Percentiles rank a stretch among this genome's conserved stretches.
Conservation (phyloP, 2,329 filamentous ascomycete species). For the Botrytis elliptica region DNA sequence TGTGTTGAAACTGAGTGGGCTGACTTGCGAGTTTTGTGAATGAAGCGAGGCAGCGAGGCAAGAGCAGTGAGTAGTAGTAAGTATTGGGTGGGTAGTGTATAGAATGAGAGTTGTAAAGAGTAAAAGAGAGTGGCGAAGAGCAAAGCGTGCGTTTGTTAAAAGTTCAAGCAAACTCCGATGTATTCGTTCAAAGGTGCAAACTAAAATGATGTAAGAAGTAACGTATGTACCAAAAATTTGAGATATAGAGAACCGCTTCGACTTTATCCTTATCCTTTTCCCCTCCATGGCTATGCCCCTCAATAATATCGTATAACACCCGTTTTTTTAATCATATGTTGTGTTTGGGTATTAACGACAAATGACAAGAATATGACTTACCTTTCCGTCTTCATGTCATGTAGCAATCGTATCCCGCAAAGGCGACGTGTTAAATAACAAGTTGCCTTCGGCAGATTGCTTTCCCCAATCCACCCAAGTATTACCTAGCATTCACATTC, state of each 20-base stretch:
- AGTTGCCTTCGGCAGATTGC: slow-evolving; percentile 23
- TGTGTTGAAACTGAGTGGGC: neutral
- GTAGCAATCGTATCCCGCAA: slow-evolving; percentile 25
- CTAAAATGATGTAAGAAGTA: slow-evolving; percentile 10
- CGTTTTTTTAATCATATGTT: slow-evolving; percentile 13
- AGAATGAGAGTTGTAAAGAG: neutral
- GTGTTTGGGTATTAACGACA: slow-evolving; percentile 6
- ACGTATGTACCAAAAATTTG: slow-evolving; percentile 7
- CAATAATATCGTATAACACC: slow-evolving; percentile 8
- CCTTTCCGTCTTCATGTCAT: slow-evolving; percentile 30
- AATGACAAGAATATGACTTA: slow-evolving; percentile 26
- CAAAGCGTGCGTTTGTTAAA: neutral
- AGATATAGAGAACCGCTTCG: slow-evolving; percentile 11
- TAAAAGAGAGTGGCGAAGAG: neutral
- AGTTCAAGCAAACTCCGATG: neutral
- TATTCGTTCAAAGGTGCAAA: neutral
- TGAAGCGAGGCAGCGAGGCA: slow-evolving; percentile 3
- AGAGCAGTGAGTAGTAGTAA: neutral
- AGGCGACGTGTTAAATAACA: slow-evolving; percentile 26
- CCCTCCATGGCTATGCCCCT: slow-evolving; percentile 7
- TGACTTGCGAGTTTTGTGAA: neutral
- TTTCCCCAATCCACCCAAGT: slow-evolving; percentile 16
- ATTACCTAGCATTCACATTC: slow-evolving; percentile 23
- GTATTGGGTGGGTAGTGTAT: neutral
- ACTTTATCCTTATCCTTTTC: slow-evolving; percentile 13